Evolutionary conservation across 257 asterid species (phyloP), one percentile per base, ranked within the genome.

Genomic region (Capsicum chinense): DNA sequence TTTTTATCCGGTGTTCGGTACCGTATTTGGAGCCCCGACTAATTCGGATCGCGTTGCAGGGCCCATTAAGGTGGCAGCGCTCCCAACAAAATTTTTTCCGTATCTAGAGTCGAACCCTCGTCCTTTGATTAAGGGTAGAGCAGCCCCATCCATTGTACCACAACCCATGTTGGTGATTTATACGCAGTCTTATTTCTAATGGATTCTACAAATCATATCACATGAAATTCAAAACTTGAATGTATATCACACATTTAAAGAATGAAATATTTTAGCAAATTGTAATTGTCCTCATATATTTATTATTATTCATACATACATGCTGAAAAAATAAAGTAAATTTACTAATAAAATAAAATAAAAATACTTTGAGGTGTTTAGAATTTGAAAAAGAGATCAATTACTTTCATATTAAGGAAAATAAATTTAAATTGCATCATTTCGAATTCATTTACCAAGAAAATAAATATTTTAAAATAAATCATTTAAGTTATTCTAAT

Each of bases 271-370:
- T 6, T 73, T 48, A 11, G 12, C 58, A 47, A 47, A 8, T 47
- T 71, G 9, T 70, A 44, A 17, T 3, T 0, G 50, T 70, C 17
- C 56, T 42, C 79, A 16, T 69, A 70, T 17, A 17, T 70, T 44
- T 70, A 70, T 44, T 70, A 70, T 44, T 67, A 44, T 70, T 70
- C 57, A 70, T 42, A 17, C 37, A 71, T 17, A 71, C 17, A 63
- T 62, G 69, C 6, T 26, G 33, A 26, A 26, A 26, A 26, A 26
- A 26, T 26, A 26, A 26, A 26, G 2, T 26, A 26, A 26, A 26
- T 26, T 26, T 62, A 37, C 6, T 62, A 4, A 39, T 16, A 7
- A 69, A n/a, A 62, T 7, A 67, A 69, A 42, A 69, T 39, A 39
- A 39, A 39, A 39, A 39, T 3, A 42, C 7, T 44, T n/a, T 73